These are phyloP conservation scores for Elaeagnus macrophylla DNA, from an alignment of 306 rosid genomes.

Conservation along the genomic window DNA sequence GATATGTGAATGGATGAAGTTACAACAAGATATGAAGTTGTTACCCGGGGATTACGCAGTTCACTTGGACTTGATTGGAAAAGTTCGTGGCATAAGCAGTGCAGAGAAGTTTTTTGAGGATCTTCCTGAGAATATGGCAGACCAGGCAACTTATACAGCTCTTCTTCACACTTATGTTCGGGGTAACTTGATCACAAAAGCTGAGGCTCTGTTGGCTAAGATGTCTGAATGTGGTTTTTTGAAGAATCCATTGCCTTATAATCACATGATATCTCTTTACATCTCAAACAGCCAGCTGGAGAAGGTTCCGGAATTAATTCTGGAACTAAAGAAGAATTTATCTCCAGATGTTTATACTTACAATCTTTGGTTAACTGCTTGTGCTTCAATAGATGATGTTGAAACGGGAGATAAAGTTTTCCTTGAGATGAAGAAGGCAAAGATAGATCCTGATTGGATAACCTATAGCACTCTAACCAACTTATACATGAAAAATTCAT, in stretches of 20 bases:
- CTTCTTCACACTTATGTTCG: constrained; percentile 75
- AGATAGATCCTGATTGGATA: constrained; percentile 68
- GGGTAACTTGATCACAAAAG: constrained; percentile 49
- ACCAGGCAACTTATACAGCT: constrained; percentile 39
- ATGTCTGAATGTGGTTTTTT: constrained; percentile 66
- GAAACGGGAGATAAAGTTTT: constrained; percentile 65
- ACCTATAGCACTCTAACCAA: constrained; percentile 63
- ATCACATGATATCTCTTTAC: constrained; percentile 73
- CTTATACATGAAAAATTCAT: constrained; percentile 50
- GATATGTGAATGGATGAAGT: constrained; percentile 92
- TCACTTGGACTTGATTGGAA: constrained; percentile 85
- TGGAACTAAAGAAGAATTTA: constrained; percentile 49
- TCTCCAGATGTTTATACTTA: constrained; percentile 60
- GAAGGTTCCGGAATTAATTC: constrained; percentile 46
- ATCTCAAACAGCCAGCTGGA: constrained; percentile 54
- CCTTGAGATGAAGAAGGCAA: constrained; percentile 59
- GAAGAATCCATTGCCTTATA: constrained; percentile 60
- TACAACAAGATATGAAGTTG: constrained; percentile 57
- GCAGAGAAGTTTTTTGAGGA: constrained; percentile 94
- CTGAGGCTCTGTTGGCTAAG: constrained; percentile 72
- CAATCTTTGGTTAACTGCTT: constrained; percentile 53
- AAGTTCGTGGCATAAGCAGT: constrained; percentile 68
- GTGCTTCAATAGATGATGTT: constrained; percentile 56
- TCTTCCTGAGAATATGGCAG: constrained; percentile 53
- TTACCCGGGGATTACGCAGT: constrained; percentile 74